Evolutionary conservation across 176 grass and related monocot species (phyloP), one percentile per base, ranked within the genome.

Genomic region (Oryza brachyantha): DNA sequence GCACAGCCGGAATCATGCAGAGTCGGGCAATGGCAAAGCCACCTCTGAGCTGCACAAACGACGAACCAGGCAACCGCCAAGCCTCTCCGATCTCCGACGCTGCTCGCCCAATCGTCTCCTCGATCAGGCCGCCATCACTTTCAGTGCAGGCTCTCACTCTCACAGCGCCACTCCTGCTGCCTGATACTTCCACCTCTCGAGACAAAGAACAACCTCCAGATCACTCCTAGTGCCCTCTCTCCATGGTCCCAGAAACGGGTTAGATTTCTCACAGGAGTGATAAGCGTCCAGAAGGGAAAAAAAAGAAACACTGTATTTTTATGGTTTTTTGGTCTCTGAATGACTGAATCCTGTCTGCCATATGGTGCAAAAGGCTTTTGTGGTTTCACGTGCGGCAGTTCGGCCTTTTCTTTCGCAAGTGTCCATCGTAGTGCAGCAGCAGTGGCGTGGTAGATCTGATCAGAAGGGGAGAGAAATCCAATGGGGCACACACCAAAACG

Each of bases 321-420:
- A 67, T 50, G 5, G n/a, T 1, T n/a, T 82, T 84, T 74, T 74
- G 13, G 24, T 1, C 19, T 5, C 6, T 11, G n/a, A n/a, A n/a
- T n/a, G n/a, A n/a, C 82, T 81, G 66, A 72, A 84, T 73, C 72
- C 0, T 81, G 87, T 77, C 87, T 77, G 45, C 72, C 87, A 77
- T 66, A 66, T 61, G 82, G 50, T 21, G 34, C 54, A 76, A 84
- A 88, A 62, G 32, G 21, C 11, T 7, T n/a, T n/a, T 29, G 1
- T 29, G 48, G n/a, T 52, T 52, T 64, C 70, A 81, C 86, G 76
- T 84, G 76, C 39, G 34, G 5, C 65, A 32, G 5, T 10, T 13
- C 38, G 40, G 43, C 66, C 78, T 50, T 75, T 64, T n/a, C n/a
- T n/a, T 54, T 13, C 78, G 27, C 59, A 17, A 60, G 63, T 52